phyloP scores from a whole-genome alignment of 1,139 yeast species.

The Lodderomyces pseudojiufengensis region DNA sequence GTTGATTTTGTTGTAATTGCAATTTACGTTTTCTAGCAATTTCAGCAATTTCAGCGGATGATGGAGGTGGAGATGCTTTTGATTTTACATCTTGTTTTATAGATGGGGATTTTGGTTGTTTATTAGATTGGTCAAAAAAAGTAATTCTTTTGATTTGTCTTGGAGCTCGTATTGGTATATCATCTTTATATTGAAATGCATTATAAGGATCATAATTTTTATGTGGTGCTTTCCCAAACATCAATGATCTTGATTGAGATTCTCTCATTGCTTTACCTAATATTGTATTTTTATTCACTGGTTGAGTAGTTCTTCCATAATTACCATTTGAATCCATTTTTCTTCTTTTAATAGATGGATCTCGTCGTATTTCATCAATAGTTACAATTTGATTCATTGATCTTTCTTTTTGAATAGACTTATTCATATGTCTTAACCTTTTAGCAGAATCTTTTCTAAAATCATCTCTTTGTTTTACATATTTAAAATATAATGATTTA shows the following conservation, averaged over 20 bases:
- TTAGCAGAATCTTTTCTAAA: conserved; percentile 51
- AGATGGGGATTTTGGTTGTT: conserved; percentile 2
- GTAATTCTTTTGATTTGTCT: conserved; percentile 10
- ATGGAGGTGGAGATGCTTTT: conserved; percentile 2
- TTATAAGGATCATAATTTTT: conserved; percentile 25
- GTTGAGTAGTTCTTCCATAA: conserved; percentile 3
- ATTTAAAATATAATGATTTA: conserved; percentile 41
- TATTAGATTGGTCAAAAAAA: conserved; percentile 7
- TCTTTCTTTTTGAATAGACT: conserved; percentile 39
- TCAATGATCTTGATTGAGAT: conserved; percentile 28
- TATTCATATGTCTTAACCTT: conserved; percentile 43
- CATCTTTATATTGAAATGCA: conserved; percentile 16
- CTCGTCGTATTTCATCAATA: conserved; percentile 35
- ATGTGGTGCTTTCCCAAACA: conserved; percentile 23
- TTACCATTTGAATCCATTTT: conserved; percentile 2
- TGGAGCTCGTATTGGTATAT: conserved; percentile 9
- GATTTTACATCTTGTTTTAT: conserved; percentile 6
- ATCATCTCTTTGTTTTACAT: conserved; percentile 40
- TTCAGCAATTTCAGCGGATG: conserved; percentile 3
- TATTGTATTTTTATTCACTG: conserved; percentile 25
- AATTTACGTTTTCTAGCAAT: conserved; percentile 11
- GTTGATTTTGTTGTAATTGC: conserved; percentile 13
- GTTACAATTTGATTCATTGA: conserved; percentile 44
- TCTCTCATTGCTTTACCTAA: conserved; percentile 36
- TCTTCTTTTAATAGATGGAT: conserved; percentile 35